A percentile compares a stretch with the other conserved stretches of the same genome.
These are phyloP conservation scores for Trichoderma cornu-damae DNA, from an alignment of 2,329 filamentous ascomycete species.

Conservation along the genomic window DNA sequence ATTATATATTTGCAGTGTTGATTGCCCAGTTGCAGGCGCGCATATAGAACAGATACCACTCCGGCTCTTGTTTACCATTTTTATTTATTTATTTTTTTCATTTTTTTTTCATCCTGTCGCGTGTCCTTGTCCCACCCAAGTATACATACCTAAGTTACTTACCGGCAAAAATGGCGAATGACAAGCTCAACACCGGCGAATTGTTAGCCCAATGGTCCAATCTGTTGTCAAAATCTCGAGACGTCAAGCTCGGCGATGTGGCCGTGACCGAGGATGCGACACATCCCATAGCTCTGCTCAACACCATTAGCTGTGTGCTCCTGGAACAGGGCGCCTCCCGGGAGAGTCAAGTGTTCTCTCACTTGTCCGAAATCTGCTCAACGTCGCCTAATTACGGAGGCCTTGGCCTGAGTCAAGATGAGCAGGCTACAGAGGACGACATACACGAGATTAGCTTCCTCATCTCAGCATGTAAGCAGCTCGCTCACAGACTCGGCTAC, in stretches of 20 bases:
- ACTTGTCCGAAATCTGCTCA: slow-evolving; percentile 6
- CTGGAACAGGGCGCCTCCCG: not conserved
- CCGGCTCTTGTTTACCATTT: no score
- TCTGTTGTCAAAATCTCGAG: not conserved
- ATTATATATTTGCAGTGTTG: no score
- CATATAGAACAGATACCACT: no score
- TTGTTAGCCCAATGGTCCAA: not conserved
- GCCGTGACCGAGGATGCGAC: not conserved
- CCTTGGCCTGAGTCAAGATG: not conserved
- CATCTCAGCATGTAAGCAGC: slow-evolving; percentile 6
- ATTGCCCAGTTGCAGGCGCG: no score
- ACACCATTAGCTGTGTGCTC: not conserved
- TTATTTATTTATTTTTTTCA: no score
- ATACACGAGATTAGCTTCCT: slow-evolving; percentile 10
- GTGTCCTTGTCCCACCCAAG: not conserved
- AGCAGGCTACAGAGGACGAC: not conserved
- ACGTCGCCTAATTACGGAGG: slow-evolving; percentile 14
- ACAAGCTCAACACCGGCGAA: not conserved
- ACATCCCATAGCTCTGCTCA: not conserved
- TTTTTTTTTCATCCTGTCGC: no score
- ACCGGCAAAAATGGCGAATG: not conserved
- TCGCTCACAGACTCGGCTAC: not conserved
- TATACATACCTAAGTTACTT: not conserved
- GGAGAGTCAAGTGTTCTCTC: not conserved
- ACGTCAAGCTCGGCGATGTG: not conserved